Evolutionary conservation across 495 filamentous ascomycete species (phyloP), one percentile per base, ranked within the genome.

Genomic region (Filosporella fistucella): DNA sequence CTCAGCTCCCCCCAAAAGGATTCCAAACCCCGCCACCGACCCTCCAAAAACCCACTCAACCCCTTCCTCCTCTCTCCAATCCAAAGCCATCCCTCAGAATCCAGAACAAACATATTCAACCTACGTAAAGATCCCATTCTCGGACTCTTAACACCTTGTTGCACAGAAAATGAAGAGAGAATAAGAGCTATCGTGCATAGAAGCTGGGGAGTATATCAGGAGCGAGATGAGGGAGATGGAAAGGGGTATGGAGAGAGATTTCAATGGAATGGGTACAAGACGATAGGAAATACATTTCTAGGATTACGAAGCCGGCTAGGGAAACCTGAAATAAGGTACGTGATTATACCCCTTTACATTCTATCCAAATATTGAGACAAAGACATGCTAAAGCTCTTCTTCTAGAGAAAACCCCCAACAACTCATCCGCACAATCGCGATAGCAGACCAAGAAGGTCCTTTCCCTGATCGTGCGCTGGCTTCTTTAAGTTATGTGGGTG

Each of bases 401-500:
- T n/a, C n/a, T n/a, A n/a, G n/a, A n/a, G n/a, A n/a, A n/a, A n/a
- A n/a, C n/a, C n/a, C n/a, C n/a, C n/a, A n/a, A n/a, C n/a, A n/a
- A n/a, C n/a, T n/a, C n/a, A n/a, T n/a, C n/a, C n/a, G n/a, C n/a
- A n/a, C n/a, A n/a, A n/a, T 38, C 10, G 35, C 35, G 20, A 13
- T 38, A 21, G 35, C 35, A 22, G 35, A 38, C 13, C 35, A 38
- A 22, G 35, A 38, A 6, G 35, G 35, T 9, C 35, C 35, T 11
- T 38, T 38, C 18, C 35, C 35, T 7, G 35, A 38, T 38, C 35
- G 35, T 21, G 35, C 35, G n/a, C 16, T 38, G 17, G 35, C 35
- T 38, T 16, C 20, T 9, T 22, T 38, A 21, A 13, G 20, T 3
- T 38, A 38, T 22, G 4, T 6, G 6, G 14, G 5, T 5, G 35